Evolutionary conservation across 1,284 basidiomycete genomes (phyloP).

Genomic region (Heterobasidion parviporum): DNA sequence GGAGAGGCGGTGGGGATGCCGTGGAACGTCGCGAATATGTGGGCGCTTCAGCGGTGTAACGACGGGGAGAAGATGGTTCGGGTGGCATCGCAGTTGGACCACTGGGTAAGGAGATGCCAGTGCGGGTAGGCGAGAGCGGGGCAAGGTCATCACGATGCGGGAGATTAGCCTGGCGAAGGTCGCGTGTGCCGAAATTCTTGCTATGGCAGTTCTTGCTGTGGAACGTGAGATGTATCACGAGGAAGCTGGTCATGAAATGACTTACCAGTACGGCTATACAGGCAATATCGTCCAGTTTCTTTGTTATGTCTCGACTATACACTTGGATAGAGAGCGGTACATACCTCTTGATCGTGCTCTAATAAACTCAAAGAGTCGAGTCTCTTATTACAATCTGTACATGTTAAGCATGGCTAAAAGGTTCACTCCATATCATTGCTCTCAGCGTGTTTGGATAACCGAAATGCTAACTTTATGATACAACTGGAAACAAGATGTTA

Average conservation of each 20-base stretch:
- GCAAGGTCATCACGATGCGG: constrained; percentile 34
- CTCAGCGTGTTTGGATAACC: background rate
- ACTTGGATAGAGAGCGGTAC: constrained; percentile 14
- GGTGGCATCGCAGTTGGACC: constrained; percentile 10
- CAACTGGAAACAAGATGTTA: constrained; percentile 32
- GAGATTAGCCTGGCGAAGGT: constrained; percentile 68
- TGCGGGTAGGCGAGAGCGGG: constrained; percentile 14
- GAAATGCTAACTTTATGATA: constrained; percentile 59
- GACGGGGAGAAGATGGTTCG: constrained; percentile 8
- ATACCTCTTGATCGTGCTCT: constrained; percentile 68
- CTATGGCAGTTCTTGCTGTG: constrained; percentile 66
- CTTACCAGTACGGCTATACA: constrained; percentile 57
- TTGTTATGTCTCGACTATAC: constrained; percentile 3
- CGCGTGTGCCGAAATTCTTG: constrained; percentile 63
- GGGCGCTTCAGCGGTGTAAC: background rate
- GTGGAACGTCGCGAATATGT: background rate
- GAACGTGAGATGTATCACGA: background rate
- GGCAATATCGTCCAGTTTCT: background rate
- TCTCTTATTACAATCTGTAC: constrained; percentile 61
- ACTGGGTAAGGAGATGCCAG: constrained; percentile 16
- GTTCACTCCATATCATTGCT: constrained; percentile 2
- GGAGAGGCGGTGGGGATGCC: constrained; percentile 13
- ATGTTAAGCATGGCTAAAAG: constrained; percentile 59
- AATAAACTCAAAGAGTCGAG: constrained; percentile 65
- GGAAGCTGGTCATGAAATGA: background rate